These are phyloP conservation scores for Podaxis mareebaensis DNA, from an alignment of 768 basidiomycete genomes.

Conservation along the genomic window DNA sequence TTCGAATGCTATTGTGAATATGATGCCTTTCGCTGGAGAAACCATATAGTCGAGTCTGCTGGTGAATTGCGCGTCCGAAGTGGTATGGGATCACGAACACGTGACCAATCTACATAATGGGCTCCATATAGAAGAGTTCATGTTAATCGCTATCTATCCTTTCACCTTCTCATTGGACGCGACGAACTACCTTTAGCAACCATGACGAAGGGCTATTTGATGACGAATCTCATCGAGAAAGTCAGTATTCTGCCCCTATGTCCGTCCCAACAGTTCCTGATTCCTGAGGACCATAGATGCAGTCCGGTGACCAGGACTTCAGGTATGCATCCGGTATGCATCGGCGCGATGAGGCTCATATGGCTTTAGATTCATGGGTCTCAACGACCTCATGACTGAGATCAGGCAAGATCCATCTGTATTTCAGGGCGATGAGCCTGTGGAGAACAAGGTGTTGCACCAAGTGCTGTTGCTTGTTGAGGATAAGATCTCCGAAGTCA, in stretches of 20 bases:
- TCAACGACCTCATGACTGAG: constrained; percentile 92
- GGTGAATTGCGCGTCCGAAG: background rate
- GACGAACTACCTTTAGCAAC: constrained; percentile 4
- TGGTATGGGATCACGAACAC: constrained; percentile 9
- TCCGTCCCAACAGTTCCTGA: background rate
- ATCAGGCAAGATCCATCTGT: constrained; percentile 74
- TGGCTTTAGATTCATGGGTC: constrained; percentile 84
- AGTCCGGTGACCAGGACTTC: constrained; percentile 89
- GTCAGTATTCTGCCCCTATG: constrained; percentile 31
- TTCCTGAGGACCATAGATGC: constrained; percentile 57
- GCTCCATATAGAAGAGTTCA: background rate
- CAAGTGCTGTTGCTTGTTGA: constrained; percentile 86
- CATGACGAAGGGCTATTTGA: constrained; percentile 85
- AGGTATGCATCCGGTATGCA: constrained; percentile 46
- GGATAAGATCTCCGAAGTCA: constrained; percentile 97
- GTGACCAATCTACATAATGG: constrained; percentile 2
- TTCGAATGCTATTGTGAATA: background rate
- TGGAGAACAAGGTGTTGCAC: constrained; percentile 82
- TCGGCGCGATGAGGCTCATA: constrained; percentile 18
- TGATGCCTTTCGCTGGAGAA: background rate
- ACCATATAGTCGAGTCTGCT: background rate
- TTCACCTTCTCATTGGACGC: constrained; percentile 4
- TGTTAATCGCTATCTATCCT: constrained; percentile 6
- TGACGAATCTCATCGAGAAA: constrained; percentile 86
- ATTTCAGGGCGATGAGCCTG: constrained; percentile 81